Evolutionary conservation across 2,329 filamentous ascomycete genomes (phyloP).

Genomic region (Coniochaeta ligniaria): DNA sequence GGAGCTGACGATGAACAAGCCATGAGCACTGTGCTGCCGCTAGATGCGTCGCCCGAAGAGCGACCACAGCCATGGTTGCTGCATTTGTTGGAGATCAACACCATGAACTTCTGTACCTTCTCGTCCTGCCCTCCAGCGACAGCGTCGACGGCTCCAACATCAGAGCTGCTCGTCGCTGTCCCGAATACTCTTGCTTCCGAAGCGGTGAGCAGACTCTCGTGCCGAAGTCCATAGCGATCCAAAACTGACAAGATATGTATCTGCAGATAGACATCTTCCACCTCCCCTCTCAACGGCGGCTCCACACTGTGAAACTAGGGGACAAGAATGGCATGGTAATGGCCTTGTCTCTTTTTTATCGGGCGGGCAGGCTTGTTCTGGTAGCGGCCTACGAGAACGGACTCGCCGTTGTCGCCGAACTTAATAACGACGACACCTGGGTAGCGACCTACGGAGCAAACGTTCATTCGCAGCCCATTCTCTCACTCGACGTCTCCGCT

Average conservation of each 20-base stretch:
- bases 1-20: slow-evolving; percentile 49
- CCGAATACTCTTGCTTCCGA: slow-evolving; percentile 72
- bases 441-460: slow-evolving; percentile 54
- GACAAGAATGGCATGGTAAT: slow-evolving; percentile 76
- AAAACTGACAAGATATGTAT: not conserved
- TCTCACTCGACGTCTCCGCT: slow-evolving; percentile 60
- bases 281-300: slow-evolving; percentile 66
- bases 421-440: slow-evolving; percentile 37
- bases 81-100: slow-evolving; percentile 77
- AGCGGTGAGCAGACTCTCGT: slow-evolving; percentile 39
- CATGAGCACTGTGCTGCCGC: slow-evolving; percentile 63
- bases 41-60: slow-evolving; percentile 47
- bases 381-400: slow-evolving; percentile 83
- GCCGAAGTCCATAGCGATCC: not conserved
- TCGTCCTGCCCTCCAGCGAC: slow-evolving; percentile 40
- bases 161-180: slow-evolving; percentile 63
- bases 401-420: slow-evolving; percentile 57
- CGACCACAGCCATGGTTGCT: slow-evolving; percentile 75
- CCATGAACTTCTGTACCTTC: slow-evolving; percentile 92
- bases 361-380: slow-evolving; percentile 47
- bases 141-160: slow-evolving; percentile 2
- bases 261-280: slow-evolving; percentile 71
- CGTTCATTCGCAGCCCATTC: slow-evolving; percentile 70
- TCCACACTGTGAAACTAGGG: slow-evolving; percentile 46
- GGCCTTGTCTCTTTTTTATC: slow-evolving; percentile 60